Base-by-base conservation (phyloP, 164 flowering plant species). In the Tinospora cordifolia region DNA sequence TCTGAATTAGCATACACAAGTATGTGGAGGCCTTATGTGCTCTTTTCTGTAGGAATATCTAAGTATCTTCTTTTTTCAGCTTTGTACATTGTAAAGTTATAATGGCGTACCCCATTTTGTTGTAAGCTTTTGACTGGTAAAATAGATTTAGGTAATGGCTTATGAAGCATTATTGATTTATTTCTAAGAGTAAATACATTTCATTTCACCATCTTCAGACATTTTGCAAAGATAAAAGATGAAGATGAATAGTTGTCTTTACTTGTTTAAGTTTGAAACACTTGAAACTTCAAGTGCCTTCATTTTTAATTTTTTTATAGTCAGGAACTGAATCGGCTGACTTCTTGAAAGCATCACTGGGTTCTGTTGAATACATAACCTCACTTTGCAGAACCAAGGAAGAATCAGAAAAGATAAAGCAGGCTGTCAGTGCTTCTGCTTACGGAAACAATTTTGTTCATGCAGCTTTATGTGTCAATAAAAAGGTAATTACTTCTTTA, bases 391-490 rank as follows among this genome's bases (percentile, higher is more conserved):
- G 82, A 70, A 85, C 98, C 51, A 83, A 81, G 73, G 88, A 75
- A 68, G 97, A 92, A 66, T 89, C 91, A 54, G 75, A 64, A 25
- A 83, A 80, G 77, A 87, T 94, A 51, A 85, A 83, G 84, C 87
- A 86, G 68, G 99, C 98, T 63, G 89, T 87, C 24, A 80, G 76
- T 71, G 75, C 88, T 72, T 94, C 99, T 69, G 72, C 87, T 54
- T 85, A 83, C 82, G 97, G 98, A 74, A 83, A 71, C 49, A 87
- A 86, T 71, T 87, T 94, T 76, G 96, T 94, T 71, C 95, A 86
- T 80, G 99, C 99, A 74, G 99, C 99, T 71, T 86, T 94, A 63
- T 84, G 92, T 63, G 88, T 94, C 54, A 83, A 94, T 81, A 73
- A 84, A 77, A 92, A 92, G 97, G 99, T 89, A 54, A 51, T 38